Evolutionary conservation across 164 flowering plant species (phyloP), one percentile per base, ranked within the genome.

Genomic region (Berberis vulgaris): DNA sequence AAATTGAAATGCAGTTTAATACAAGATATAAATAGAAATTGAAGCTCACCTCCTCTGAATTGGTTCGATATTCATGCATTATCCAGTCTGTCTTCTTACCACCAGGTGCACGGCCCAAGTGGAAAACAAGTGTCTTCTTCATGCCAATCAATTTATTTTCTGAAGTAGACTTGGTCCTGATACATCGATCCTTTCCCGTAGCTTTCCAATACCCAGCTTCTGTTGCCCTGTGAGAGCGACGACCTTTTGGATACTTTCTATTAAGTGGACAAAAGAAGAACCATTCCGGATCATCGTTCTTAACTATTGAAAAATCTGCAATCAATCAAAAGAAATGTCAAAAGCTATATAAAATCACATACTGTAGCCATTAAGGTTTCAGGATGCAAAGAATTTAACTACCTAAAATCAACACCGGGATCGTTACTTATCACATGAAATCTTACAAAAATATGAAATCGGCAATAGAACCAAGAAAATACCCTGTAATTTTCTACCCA

Each of bases 131-230:
- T 0, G 66, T 63, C 49, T 44, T 63, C 59, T 63, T 63, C 59
- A 43, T 54, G 1, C 66, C 66, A 9, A 63, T 63, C 11, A 52
- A 7, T 12, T 63, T 53, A 47, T 41, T 63, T 26, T 12, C 45
- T 6, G 47, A 6, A n/a, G 65, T 7, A 8, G 43, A 52, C 4
- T 42, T 9, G 1, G 70, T 7, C 45, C 57, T 70, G 65, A 70
- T 70, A 2, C 7, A 40, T 8, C 73, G 68, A 44, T 70, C 73
- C 49, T 65, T 60, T 2, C 65, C 70, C 0, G 66, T 64, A 1
- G 71, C 64, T 49, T 72, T 72, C 71, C 70, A 67, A 45, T 67
- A 72, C 61, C 70, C 71, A 12, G 50, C 41, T 41, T 61, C 64
- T 26, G 71, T 67, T 40, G 59, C 65, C 56, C 73, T 60, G 41